Base-by-base conservation (phyloP, 2,329 filamentous ascomycete species). In the Myriosclerotinia scirpicola region DNA sequence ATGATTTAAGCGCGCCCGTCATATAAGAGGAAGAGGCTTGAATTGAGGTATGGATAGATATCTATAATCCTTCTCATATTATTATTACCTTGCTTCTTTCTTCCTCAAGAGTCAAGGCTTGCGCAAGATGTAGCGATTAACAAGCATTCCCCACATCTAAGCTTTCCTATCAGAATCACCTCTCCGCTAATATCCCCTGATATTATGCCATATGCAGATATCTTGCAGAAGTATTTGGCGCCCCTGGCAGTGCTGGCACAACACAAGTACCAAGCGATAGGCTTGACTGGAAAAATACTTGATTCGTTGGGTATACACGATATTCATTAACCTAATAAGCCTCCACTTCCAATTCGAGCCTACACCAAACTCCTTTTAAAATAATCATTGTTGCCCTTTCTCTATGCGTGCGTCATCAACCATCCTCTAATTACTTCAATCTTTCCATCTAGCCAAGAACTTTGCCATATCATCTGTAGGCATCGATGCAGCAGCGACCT, bases 391-490 rank as follows among this genome's bases (percentile, higher is more conserved):
- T 63, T 53, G 36, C 60, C 14, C 30, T 48, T 22, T 63, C 40
- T 66, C 5, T 48, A 17, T 48, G 30, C 30, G 40, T 62, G 22
- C 22, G 26, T 52, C 55, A 14, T 30, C 56, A 30, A 66, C 26
- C 42, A 59, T 22, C 48, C 15, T 44, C 30, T 22, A 36, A 36
- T 14, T 11, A 20, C 22, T 42, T 66, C 71, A 78, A 69, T 79
- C 77, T 69, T 76, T 78, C 78, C 78, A 79, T 56, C 78, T 75
- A 61, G 74, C 75, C 56, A 79, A 70, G 66, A 75, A 78, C 65
- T 69, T 77, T 58, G 73, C 69, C 77, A 78, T 78, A 50, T 76
- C 76, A 68, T 76, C 73, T 8, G 71, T 67, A 11, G 77, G 77
- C 68, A 74, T 72, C 34, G 75, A 69, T 66, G 73, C 69, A 55